These are phyloP conservation scores for Echria macrotheca DNA, from an alignment of 495 filamentous ascomycete species.

Conservation along the genomic window DNA sequence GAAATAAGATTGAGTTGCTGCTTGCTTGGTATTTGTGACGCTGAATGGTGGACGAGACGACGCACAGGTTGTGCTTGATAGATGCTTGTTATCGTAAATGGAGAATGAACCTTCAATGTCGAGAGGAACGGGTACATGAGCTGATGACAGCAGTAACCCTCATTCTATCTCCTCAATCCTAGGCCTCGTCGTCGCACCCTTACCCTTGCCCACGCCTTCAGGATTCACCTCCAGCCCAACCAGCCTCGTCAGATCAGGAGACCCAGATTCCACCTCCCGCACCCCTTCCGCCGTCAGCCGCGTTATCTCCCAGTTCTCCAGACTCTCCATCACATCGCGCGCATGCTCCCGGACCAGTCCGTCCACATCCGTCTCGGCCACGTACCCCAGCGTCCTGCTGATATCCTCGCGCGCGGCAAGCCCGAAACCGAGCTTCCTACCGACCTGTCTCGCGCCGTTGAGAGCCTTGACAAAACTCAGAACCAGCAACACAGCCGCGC, in stretches of 20 bases:
- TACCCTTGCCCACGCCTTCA: conserved; percentile 10
- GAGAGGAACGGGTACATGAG: too few species aligned
- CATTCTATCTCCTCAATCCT: conserved; percentile 46
- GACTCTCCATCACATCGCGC: conserved; percentile 60
- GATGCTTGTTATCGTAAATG: too few species aligned
- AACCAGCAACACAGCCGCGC: conserved; percentile 65
- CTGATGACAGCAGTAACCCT: too few species aligned
- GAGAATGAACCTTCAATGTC: too few species aligned
- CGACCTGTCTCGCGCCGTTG: conserved; percentile 50
- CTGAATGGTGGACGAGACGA: too few species aligned
- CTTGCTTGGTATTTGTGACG: too few species aligned
- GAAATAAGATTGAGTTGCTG: too few species aligned
- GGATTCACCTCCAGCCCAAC: conserved; percentile 40
- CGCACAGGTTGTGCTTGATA: too few species aligned
- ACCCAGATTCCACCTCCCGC: conserved; percentile 3
- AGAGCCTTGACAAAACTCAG: conserved; percentile 62
- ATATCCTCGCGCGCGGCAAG: conserved; percentile 57
- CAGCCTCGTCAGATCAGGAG: conserved; percentile 28
- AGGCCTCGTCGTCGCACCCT: conserved; percentile 19
- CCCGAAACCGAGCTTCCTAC: conserved; percentile 51
- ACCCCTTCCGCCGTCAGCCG: conserved; percentile 34
- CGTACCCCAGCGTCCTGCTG: conserved; percentile 57
- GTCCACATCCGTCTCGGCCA: conserved; percentile 65
- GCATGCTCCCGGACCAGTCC: conserved; percentile 69
- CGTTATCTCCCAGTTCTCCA: conserved; percentile 65